A percentile compares a stretch with the other conserved stretches of the same genome.
Conservation (phyloP, 768 basidiomycete species). For the Tylopilus rubrobrunneus region DNA sequence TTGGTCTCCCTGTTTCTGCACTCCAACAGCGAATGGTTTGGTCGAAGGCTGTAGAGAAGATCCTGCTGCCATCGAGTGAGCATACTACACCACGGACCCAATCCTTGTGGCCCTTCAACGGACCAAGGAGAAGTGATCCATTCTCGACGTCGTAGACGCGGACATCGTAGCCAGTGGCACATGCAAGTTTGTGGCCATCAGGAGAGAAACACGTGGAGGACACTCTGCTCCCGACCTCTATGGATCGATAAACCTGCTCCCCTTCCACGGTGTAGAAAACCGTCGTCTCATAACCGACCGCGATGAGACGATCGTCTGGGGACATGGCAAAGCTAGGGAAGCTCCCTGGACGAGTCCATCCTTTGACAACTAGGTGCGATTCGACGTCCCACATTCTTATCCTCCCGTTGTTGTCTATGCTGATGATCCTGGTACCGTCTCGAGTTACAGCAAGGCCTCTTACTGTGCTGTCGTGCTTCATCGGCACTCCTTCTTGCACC, state of each 20-base stretch:
- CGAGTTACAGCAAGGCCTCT: not conserved
- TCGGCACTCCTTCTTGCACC: not conserved
- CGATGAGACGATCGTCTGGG: not conserved
- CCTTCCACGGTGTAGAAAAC: not conserved
- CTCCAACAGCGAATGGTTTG: conserved; percentile 9
- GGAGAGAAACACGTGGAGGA: not conserved
- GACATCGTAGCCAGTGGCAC: not conserved
- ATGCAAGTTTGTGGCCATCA: conserved; percentile 1
- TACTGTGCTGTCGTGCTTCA: not conserved
- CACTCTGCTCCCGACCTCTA: not conserved
- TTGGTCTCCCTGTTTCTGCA: not conserved
- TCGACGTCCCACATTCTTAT: not conserved
- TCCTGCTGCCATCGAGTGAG: conserved; percentile 10
- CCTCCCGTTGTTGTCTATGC: not conserved
- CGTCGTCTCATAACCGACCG: not conserved
- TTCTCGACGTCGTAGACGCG: conserved; percentile 2
- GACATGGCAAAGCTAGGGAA: not conserved
- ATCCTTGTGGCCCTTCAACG: not conserved
- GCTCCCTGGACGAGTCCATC: not conserved
- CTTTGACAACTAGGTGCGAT: not conserved
- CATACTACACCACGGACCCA: not conserved
- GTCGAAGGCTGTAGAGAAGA: not conserved
- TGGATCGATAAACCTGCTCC: not conserved
- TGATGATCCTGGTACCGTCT: not conserved
- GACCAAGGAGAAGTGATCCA: not conserved